These are phyloP conservation scores for Wallacemonas collosoma DNA, from an alignment of 208 protist species.

Conservation along the genomic window DNA sequence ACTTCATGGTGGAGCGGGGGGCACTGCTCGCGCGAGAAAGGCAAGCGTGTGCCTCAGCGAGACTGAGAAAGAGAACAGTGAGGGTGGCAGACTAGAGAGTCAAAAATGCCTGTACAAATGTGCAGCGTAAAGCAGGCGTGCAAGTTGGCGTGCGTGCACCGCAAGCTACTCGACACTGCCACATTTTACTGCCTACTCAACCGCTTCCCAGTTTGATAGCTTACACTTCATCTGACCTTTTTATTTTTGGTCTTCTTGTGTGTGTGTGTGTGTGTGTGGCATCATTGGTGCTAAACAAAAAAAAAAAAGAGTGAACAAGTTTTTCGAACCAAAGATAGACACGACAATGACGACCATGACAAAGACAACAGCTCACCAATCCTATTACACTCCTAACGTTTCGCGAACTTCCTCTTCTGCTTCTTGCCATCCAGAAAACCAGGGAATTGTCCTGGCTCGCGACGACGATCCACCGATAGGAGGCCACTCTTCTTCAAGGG, in stretches of 20 bases:
- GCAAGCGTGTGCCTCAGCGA: no score
- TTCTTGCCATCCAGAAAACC: conserved; percentile 87
- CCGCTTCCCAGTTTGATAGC: no score
- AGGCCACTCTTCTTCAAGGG: conserved; percentile 87
- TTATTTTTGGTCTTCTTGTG: conserved; percentile 1
- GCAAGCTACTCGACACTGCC: no score
- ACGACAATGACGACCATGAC: background rate
- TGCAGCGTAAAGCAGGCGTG: no score
- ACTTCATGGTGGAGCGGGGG: no score
- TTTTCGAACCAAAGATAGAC: conserved; percentile 1
- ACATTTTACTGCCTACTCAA: no score
- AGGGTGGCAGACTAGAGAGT: no score
- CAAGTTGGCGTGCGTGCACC: no score
- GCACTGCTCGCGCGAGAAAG: no score
- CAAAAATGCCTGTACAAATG: no score
- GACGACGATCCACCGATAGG: conserved; percentile 82
- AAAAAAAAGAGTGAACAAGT: conserved; percentile 21
- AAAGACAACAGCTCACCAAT: background rate
- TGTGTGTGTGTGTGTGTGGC: background rate
- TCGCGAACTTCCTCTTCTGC: conserved; percentile 83
- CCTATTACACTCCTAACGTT: conserved; percentile 60
- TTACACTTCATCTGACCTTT: background rate
- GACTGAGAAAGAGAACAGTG: no score
- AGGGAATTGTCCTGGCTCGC: conserved; percentile 82
- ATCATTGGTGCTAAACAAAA: conserved; percentile 15